Conservation (phyloP, 164 flowering plant species). For the Euptelea pleiosperma region DNA sequence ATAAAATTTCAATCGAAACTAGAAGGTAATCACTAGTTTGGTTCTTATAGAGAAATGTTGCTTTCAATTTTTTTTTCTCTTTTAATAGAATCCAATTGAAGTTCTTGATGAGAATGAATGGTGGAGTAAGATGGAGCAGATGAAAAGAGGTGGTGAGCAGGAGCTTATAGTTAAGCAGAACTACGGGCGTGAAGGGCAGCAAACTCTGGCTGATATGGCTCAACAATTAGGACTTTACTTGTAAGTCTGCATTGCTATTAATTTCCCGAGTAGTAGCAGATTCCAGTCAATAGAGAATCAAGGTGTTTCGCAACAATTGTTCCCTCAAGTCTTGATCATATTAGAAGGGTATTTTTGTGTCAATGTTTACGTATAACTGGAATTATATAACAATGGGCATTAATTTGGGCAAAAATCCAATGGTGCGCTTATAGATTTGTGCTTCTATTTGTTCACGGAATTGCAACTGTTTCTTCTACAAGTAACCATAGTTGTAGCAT, state of each 20-base stretch:
- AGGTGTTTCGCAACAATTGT: not conserved
- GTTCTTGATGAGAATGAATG: slow-evolving; percentile 72
- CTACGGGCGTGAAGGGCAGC: slow-evolving; percentile 67
- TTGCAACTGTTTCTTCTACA: too few species aligned
- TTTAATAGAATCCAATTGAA: slow-evolving; percentile 43
- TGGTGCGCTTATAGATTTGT: too few species aligned
- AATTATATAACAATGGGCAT: too few species aligned
- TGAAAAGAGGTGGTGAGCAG: slow-evolving; percentile 66
- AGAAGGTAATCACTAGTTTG: not conserved
- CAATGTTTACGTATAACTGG: too few species aligned
- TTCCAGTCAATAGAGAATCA: not conserved
- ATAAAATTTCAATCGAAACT: too few species aligned
- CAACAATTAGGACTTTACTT: slow-evolving; percentile 72
- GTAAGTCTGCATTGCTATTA: slow-evolving; percentile 42
- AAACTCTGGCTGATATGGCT: slow-evolving; percentile 72
- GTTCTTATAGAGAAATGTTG: too few species aligned
- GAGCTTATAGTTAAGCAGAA: slow-evolving; percentile 74
- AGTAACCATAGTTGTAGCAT: too few species aligned
- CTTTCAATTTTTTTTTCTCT: slow-evolving; percentile 2
- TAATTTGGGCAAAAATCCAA: too few species aligned
- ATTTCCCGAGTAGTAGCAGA: not conserved
- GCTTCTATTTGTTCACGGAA: too few species aligned
- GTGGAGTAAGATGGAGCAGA: slow-evolving; percentile 72
- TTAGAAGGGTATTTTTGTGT: too few species aligned
- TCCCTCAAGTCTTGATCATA: too few species aligned